Evolutionary conservation across 352 stramenopile genomes (phyloP).

Genomic region (Phytophthora colocasiae): DNA sequence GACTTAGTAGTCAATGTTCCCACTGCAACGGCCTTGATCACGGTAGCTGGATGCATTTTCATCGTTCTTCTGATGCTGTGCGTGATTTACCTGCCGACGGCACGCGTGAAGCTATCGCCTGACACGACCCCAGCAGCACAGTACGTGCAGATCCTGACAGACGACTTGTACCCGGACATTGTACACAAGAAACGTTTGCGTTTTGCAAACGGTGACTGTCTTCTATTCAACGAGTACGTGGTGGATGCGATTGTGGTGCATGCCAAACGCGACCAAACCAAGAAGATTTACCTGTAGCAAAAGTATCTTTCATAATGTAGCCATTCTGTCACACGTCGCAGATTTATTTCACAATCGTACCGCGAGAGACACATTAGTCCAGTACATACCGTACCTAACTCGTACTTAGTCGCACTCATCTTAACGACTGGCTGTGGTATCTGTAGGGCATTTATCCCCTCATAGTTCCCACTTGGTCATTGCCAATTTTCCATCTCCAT

Average conservation of each 20-base stretch:
- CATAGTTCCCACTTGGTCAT: constrained; percentile 5
- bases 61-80: constrained; percentile 65
- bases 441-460: neutral
- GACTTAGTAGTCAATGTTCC: constrained; percentile 59
- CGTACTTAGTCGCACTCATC: constrained; percentile 9
- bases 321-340: constrained; percentile 21
- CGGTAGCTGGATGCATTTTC: constrained; percentile 52
- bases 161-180: constrained; percentile 72
- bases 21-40: constrained; percentile 47
- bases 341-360: constrained; percentile 12
- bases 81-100: constrained; percentile 59
- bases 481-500: constrained; percentile 19
- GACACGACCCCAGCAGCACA: constrained; percentile 70
- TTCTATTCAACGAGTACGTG: constrained; percentile 76
- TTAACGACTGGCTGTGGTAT: constrained; percentile 30
- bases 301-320: constrained; percentile 1
- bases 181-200: constrained; percentile 78
- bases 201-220: constrained; percentile 65
- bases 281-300: constrained; percentile 67
- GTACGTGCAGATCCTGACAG: constrained; percentile 77
- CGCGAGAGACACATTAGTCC: constrained; percentile 16
- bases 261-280: constrained; percentile 59
- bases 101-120: constrained; percentile 59
- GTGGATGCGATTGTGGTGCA: constrained; percentile 69
- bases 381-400: constrained; percentile 8